Conservation (phyloP, 1,284 basidiomycete genomes). For the Cryptococcus sp. region DNA sequence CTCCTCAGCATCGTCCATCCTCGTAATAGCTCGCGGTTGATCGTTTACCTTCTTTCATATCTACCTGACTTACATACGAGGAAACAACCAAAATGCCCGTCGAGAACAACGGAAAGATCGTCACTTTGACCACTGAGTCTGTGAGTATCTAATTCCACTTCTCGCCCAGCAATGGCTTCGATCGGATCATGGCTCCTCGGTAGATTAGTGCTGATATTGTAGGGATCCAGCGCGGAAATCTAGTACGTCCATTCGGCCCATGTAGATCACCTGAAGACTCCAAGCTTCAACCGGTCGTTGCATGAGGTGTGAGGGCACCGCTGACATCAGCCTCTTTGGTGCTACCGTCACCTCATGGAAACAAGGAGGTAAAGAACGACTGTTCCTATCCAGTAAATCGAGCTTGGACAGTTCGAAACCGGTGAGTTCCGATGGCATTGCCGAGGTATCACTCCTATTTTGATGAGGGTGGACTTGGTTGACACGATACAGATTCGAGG, state of each 20-base stretch:
- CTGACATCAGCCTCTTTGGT: constrained; percentile 58
- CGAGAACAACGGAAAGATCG: constrained; percentile 35
- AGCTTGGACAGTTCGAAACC: constrained; percentile 66
- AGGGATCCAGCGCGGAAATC: constrained; percentile 70
- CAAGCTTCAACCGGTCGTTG: no score
- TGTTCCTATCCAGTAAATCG: constrained; percentile 79
- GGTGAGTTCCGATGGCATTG: constrained; percentile 26
- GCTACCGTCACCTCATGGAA: constrained; percentile 59
- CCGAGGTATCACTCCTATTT: constrained; percentile 1
- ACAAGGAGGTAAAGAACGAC: constrained; percentile 56
- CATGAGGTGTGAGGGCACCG: constrained; percentile 3
- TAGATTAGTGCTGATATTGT: background rate
- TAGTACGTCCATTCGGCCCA: constrained; percentile 29
- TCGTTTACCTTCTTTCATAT: no score
- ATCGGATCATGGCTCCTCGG: background rate
- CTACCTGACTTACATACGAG: no score
- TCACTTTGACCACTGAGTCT: constrained; percentile 36
- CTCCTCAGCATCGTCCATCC: no score
- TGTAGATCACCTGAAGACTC: background rate
- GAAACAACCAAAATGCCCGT: constrained; percentile 33
- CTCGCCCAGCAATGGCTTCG: constrained; percentile 1
- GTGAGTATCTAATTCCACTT: constrained; percentile 16
- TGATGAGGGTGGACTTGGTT: background rate
- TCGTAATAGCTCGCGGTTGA: no score
- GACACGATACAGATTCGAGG: constrained; percentile 33